These are phyloP conservation scores for Lyophyllum atratum DNA, from an alignment of 768 basidiomycete genomes.

Conservation along the genomic window DNA sequence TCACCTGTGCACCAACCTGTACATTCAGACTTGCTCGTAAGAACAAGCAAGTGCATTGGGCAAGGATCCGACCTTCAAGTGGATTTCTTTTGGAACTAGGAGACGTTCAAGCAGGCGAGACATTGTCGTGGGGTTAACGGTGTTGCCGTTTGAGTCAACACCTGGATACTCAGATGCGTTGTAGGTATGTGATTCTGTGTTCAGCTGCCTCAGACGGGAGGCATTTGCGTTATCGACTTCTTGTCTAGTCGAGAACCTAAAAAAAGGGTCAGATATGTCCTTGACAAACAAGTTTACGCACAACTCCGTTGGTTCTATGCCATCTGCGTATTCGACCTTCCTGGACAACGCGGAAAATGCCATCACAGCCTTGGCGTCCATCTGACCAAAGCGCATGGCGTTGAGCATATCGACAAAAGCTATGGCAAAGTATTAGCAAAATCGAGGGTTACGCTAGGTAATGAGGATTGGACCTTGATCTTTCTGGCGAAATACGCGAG, in stretches of 20 bases:
- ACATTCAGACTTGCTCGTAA: not conserved
- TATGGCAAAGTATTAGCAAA: constrained; percentile 15
- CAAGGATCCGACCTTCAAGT: constrained; percentile 46
- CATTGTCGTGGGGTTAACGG: constrained; percentile 38
- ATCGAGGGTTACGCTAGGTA: not conserved
- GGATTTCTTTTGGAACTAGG: constrained; percentile 49
- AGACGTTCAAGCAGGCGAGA: constrained; percentile 56
- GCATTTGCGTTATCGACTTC: constrained; percentile 77
- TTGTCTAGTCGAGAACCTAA: constrained; percentile 65
- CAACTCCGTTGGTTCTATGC: constrained; percentile 83
- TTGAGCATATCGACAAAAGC: constrained; percentile 87
- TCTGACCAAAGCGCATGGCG: constrained; percentile 76
- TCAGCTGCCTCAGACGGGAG: constrained; percentile 46
- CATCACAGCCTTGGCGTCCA: constrained; percentile 42
- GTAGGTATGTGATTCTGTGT: constrained; percentile 40
- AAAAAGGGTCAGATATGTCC: not conserved
- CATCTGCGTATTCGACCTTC: constrained; percentile 62
- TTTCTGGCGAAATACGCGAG: constrained; percentile 85
- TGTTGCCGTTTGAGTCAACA: constrained; percentile 41
- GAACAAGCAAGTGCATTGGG: constrained; percentile 1
- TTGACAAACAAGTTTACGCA: constrained; percentile 29
- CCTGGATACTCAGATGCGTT: constrained; percentile 48
- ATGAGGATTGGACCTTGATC: constrained; percentile 57
- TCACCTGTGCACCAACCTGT: constrained; percentile 83
- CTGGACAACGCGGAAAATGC: constrained; percentile 62